phyloP scores from a whole-genome alignment of 805 yeast genomes.

The Ogataea minuta region DNA sequence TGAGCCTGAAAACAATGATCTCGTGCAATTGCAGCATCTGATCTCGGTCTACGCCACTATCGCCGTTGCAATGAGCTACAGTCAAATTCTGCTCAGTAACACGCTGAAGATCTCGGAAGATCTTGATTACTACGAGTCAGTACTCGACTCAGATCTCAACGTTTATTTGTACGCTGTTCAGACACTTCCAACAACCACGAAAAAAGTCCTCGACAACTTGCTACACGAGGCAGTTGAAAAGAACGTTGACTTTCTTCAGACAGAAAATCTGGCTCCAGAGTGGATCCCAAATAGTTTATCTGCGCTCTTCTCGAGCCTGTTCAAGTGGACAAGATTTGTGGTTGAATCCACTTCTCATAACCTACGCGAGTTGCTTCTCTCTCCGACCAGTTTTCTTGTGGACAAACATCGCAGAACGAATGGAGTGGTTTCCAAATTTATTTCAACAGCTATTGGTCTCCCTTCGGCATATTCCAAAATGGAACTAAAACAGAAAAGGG shows the following conservation, averaged over 20 bases:
- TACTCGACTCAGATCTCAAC: constrained; percentile 34
- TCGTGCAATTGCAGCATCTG: constrained; percentile 24
- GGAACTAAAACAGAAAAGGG: constrained; percentile 29
- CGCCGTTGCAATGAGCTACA: constrained; percentile 15
- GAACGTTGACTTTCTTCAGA: constrained; percentile 16
- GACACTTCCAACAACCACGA: constrained; percentile 32
- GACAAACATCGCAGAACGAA: constrained; percentile 19
- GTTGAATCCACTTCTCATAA: constrained; percentile 15
- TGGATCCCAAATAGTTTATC: constrained; percentile 25
- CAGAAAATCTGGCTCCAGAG: constrained; percentile 20
- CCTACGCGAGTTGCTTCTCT: constrained; percentile 15
- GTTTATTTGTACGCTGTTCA: constrained; percentile 40
- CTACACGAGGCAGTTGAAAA: constrained; percentile 27
- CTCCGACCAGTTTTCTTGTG: constrained; percentile 30
- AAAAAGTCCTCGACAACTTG: constrained; percentile 18
- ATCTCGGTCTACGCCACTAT: constrained; percentile 24
- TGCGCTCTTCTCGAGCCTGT: constrained; percentile 7
- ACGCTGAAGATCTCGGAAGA: constrained; percentile 45
- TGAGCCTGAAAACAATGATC: constrained; percentile 11
- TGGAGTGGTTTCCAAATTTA: constrained; percentile 20
- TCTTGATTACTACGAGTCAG: constrained; percentile 45
- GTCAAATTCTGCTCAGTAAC: constrained; percentile 34
- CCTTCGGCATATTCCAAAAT: constrained; percentile 36
- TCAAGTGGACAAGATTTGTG: constrained; percentile 19
- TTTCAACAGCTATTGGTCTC: constrained; percentile 33